Percentiles rank a stretch among this genome's conserved stretches.
phyloP scores from a whole-genome alignment of 306 rosid genomes.

The barrel medic (Medicago truncatula) region DNA sequence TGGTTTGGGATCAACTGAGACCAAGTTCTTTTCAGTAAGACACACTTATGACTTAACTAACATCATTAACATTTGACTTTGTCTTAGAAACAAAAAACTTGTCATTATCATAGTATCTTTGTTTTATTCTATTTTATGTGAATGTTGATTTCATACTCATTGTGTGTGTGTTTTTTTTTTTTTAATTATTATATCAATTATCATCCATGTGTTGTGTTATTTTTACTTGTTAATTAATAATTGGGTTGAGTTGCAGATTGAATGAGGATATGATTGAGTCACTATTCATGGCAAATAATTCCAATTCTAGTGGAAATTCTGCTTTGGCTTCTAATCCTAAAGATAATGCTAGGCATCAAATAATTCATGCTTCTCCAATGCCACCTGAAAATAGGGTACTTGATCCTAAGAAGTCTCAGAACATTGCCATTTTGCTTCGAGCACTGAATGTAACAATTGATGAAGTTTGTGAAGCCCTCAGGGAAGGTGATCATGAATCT shows the following conservation, averaged over 20 bases:
- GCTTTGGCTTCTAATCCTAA: conserved; percentile 49
- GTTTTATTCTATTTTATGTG: not conserved
- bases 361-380: conserved; percentile 50
- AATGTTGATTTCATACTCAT: not conserved
- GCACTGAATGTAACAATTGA: conserved; percentile 85
- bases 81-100: not conserved
- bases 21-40: conserved; percentile 91
- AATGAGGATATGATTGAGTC: conserved; percentile 96
- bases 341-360: conserved; percentile 58
- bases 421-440: conserved; percentile 84
- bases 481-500: conserved; percentile 64
- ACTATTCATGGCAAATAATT: conserved; percentile 69
- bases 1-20: conserved; percentile 91
- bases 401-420: conserved; percentile 91
- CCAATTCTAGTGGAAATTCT: conserved; percentile 48
- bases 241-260: conserved; percentile 61
- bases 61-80: not conserved
- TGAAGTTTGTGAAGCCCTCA: conserved; percentile 87
- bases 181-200: not conserved
- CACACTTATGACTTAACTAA: not conserved
- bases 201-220: not conserved
- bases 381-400: conserved; percentile 73
- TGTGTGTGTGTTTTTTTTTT: not conserved
- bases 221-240: not conserved
- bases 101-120: not conserved